Evolutionary conservation across 202 grass and related monocot genomes (phyloP).

Genomic region (Hordeum pubiflorum): DNA sequence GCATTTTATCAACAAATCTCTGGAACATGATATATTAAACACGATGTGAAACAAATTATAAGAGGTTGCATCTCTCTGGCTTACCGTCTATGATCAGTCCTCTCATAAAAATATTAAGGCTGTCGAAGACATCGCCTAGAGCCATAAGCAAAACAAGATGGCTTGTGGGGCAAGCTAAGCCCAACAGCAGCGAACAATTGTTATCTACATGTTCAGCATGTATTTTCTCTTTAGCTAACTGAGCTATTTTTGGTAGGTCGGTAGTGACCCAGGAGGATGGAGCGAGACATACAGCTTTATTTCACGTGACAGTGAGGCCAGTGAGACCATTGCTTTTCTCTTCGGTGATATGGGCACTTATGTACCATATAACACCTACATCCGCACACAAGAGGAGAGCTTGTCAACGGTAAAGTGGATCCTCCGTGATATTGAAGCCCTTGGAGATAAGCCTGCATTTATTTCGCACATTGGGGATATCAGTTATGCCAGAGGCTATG

Average conservation of each 20-base stretch:
- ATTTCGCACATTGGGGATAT: slow-evolving; percentile 96
- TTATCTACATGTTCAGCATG: background rate
- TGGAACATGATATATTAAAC: background rate
- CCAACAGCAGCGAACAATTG: background rate
- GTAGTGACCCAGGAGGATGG: slow-evolving; percentile 71
- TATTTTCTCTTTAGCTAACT: slow-evolving; percentile 17
- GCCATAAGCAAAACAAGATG: background rate
- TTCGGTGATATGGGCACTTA: slow-evolving; percentile 97
- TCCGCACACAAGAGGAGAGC: slow-evolving; percentile 78
- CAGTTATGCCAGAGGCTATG: slow-evolving; percentile 83
- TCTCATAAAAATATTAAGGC: background rate
- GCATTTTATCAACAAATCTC: too few relatives aligned
- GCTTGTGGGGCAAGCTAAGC: background rate
- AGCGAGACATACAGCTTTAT: slow-evolving; percentile 65
- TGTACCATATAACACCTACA: slow-evolving; percentile 70
- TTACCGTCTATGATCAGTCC: background rate
- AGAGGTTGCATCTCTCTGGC: background rate
- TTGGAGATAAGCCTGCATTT: slow-evolving; percentile 67
- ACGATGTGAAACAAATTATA: background rate
- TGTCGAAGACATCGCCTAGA: background rate
- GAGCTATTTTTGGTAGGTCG: slow-evolving; percentile 51
- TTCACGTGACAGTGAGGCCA: slow-evolving; percentile 65
- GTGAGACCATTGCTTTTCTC: slow-evolving; percentile 71
- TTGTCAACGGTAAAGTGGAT: slow-evolving; percentile 79
- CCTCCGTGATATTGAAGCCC: slow-evolving; percentile 70